phyloP scores from a whole-genome alignment of 495 filamentous ascomycete species.

The Xylaria nigripes region DNA sequence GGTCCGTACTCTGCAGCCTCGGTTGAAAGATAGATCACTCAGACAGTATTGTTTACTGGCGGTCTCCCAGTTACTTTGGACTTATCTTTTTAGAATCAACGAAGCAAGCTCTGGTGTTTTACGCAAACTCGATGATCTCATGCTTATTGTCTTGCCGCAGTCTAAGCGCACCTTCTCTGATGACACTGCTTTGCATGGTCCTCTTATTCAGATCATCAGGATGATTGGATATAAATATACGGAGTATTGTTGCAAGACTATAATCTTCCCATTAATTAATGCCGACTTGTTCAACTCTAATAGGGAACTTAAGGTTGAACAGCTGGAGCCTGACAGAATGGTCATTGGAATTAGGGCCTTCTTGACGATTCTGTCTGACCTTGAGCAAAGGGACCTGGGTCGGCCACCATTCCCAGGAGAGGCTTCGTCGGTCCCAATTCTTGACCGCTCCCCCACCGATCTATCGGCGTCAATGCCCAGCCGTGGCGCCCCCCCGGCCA shows the following conservation, averaged over 20 bases:
- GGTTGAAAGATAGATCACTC: slow-evolving; percentile 73
- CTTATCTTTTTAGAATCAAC: slow-evolving; percentile 76
- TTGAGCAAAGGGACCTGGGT: slow-evolving; percentile 76
- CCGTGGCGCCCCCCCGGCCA: slow-evolving; percentile 20
- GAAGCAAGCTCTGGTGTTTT: slow-evolving; percentile 59
- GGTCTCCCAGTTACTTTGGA: slow-evolving; percentile 90
- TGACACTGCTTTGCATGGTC: slow-evolving; percentile 75
- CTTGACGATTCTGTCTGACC: slow-evolving; percentile 80
- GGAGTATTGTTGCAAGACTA: slow-evolving; percentile 81
- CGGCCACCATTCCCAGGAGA: slow-evolving; percentile 73
- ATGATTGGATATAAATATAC: slow-evolving; percentile 93
- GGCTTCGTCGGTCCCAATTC: slow-evolving; percentile 34
- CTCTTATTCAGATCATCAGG: slow-evolving; percentile 83
- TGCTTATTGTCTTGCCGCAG: slow-evolving; percentile 69
- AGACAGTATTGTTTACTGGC: slow-evolving; percentile 78
- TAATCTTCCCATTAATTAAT: slow-evolving; percentile 92
- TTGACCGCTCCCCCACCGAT: slow-evolving; percentile 41
- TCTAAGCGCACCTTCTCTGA: slow-evolving; percentile 69
- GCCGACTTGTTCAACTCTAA: slow-evolving; percentile 74
- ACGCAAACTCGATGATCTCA: slow-evolving; percentile 79
- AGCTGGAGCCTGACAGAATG: slow-evolving; percentile 92
- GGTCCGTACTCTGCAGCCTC: slow-evolving; percentile 62
- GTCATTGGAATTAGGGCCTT: slow-evolving; percentile 93
- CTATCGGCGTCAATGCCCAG: slow-evolving; percentile 47
- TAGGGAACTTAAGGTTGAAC: slow-evolving; percentile 77